Evolutionary conservation across 257 asterid species (phyloP), one percentile per base, ranked within the genome.

Genomic region (Sherardia arvensis): DNA sequence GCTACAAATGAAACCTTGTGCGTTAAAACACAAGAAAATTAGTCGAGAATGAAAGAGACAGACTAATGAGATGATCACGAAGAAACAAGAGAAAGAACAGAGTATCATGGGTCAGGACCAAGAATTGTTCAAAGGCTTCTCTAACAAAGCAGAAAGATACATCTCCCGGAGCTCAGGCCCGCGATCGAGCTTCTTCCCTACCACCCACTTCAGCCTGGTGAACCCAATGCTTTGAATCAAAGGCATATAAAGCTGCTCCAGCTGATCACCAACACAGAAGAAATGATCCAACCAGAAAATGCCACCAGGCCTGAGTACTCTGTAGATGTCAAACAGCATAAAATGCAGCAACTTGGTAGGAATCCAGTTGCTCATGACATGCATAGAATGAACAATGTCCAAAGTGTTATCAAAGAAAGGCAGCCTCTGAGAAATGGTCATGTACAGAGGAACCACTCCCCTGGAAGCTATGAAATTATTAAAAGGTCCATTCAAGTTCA

Each of bases 291-390:
- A 62, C 94, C 94, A 85, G 69, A 88, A 82, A 67, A 85, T 51
- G 0, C 91, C 96, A 0, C 96, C 96, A 3, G 91, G 91, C 66
- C 96, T 68, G 14, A 85, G 80, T 61, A 80, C 89, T 62, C 94
- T 75, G 40, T 88, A 85, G 53, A 85, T 71, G 54, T 88, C 96
- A 48, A 81, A 88, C 5, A 85, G 12, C 75, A 85, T 54, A 72
- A 85, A 88, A 43, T 88, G 83, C 62, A 88, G 69, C 76, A 85
- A 18, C 25, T 73, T 75, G 8, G 74, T 64, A 2, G 96, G 94
- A 1, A 88, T 81, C 96, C 96, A 88, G 59, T 84, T 83, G 47
- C 88, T 87, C 75, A 87, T 11, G 0, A 84, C 95, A 59, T 84
- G 89, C 87, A 85, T 84, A 4, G 91, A 84, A 69, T 79, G 91